Conservation (phyloP, 352 stramenopile species). For the Pythium scleroteichum region DNA sequence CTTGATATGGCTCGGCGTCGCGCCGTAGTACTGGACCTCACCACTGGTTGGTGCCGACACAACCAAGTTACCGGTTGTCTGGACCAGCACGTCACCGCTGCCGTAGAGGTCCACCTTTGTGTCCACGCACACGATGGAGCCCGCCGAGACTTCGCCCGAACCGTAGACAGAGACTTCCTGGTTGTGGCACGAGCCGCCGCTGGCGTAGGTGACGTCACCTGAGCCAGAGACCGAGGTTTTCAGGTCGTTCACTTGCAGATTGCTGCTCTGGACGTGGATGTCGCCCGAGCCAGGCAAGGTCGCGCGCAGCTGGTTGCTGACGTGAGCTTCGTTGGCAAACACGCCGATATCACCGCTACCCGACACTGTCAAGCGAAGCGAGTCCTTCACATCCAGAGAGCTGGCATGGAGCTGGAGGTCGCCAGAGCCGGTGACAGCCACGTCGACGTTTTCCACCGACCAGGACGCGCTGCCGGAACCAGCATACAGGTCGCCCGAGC, state of each 20-base stretch:
- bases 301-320: constrained; percentile 15
- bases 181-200: constrained; percentile 18
- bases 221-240: constrained; percentile 32
- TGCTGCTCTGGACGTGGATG: constrained; percentile 31
- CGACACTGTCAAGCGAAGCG: constrained; percentile 9
- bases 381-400: constrained; percentile 10
- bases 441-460: neutral
- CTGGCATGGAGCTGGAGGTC: constrained; percentile 16
- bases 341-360: constrained; percentile 30
- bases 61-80: constrained; percentile 37
- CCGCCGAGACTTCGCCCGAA: constrained; percentile 36
- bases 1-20: constrained; percentile 31
- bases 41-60: constrained; percentile 31
- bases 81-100: constrained; percentile 36
- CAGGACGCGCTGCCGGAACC: neutral
- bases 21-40: constrained; percentile 37
- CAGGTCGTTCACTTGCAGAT: constrained; percentile 11
- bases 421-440: constrained; percentile 3
- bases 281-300: constrained; percentile 35
- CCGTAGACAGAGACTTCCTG: constrained; percentile 34
- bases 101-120: constrained; percentile 39
- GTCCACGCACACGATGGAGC: constrained; percentile 38
- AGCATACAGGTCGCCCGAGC: constrained; percentile 14
- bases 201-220: constrained; percentile 35
- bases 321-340: constrained; percentile 27